Conservation (phyloP, 164 flowering plant species). For the Magnolia sinica region DNA sequence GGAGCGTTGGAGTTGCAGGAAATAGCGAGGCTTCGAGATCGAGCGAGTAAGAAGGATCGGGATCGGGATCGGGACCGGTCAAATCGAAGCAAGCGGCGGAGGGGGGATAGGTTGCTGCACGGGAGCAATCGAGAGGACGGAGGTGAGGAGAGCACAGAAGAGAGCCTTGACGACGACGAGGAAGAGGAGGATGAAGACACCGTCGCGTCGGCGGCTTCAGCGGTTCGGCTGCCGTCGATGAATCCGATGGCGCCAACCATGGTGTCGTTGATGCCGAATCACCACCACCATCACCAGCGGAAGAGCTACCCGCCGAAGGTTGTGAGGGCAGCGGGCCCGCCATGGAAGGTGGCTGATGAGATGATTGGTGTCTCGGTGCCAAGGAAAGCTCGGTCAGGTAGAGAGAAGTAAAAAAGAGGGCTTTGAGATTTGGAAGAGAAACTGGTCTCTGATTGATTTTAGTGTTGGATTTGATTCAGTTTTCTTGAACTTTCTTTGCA, state of each 20-base stretch:
- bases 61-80: constrained; percentile 55
- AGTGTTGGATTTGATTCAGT: constrained; percentile 6
- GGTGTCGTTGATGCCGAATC: constrained; percentile 25
- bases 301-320: constrained; percentile 64
- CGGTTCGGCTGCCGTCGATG: constrained; percentile 46
- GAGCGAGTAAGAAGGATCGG: constrained; percentile 35
- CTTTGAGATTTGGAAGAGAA: neutral
- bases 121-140: constrained; percentile 56
- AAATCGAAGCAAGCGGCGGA: constrained; percentile 63
- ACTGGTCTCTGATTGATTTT: constrained; percentile 9
- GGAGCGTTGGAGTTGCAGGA: constrained; percentile 62
- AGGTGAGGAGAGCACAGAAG: constrained; percentile 73
- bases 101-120: constrained; percentile 52
- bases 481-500: constrained; percentile 25
- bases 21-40: constrained; percentile 62
- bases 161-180: constrained; percentile 70
- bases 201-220: constrained; percentile 20
- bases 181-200: constrained; percentile 78
- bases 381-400: constrained; percentile 81
- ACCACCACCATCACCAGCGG: constrained; percentile 29
- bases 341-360: constrained; percentile 71
- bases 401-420: neutral
- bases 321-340: constrained; percentile 33
- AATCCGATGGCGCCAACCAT: constrained; percentile 27
- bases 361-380: constrained; percentile 91